These are phyloP conservation scores for Sisymbrium irio DNA, from an alignment of 345 rosid genomes.

Conservation along the genomic window DNA sequence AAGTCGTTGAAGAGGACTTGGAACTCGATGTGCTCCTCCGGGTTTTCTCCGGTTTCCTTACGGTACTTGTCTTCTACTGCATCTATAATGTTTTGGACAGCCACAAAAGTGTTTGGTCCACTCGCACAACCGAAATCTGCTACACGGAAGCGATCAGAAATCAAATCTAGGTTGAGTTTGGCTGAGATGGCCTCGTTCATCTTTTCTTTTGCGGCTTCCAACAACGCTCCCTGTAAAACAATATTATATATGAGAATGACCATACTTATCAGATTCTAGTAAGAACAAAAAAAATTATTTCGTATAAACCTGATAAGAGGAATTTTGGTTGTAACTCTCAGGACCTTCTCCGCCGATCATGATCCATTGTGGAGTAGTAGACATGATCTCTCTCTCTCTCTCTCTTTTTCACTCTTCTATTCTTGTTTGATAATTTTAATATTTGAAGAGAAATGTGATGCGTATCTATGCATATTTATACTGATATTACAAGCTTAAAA, in stretches of 20 bases:
- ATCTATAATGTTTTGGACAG: constrained; percentile 19
- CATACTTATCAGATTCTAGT: background rate
- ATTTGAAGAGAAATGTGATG: too few relatives aligned
- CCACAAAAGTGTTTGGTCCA: constrained; percentile 30
- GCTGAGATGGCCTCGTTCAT: background rate
- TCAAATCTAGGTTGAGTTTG: constrained; percentile 10
- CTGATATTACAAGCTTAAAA: too few relatives aligned
- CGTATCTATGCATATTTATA: too few relatives aligned
- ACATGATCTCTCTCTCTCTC: background rate
- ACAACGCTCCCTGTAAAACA: constrained; percentile 6
- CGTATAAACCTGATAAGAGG: constrained; percentile 16
- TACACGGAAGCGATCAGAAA: background rate
- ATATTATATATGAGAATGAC: background rate
- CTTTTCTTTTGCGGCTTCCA: constrained; percentile 19
- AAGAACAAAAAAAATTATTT: background rate
- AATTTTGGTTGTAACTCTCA: constrained; percentile 22
- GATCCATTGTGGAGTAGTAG: constrained; percentile 1
- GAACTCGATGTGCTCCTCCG: constrained; percentile 20
- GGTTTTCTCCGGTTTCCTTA: constrained; percentile 3
- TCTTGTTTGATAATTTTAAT: background rate
- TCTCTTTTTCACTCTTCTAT: background rate
- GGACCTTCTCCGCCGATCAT: constrained; percentile 31
- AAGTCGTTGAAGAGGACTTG: constrained; percentile 40
- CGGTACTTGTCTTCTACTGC: constrained; percentile 10
- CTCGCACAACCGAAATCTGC: constrained; percentile 33